A percentile compares a stretch with the other conserved stretches of the same genome.
Evolutionary conservation across 2,329 filamentous ascomycete genomes (phyloP).

Genomic region (Aspergillus proliferans): DNA sequence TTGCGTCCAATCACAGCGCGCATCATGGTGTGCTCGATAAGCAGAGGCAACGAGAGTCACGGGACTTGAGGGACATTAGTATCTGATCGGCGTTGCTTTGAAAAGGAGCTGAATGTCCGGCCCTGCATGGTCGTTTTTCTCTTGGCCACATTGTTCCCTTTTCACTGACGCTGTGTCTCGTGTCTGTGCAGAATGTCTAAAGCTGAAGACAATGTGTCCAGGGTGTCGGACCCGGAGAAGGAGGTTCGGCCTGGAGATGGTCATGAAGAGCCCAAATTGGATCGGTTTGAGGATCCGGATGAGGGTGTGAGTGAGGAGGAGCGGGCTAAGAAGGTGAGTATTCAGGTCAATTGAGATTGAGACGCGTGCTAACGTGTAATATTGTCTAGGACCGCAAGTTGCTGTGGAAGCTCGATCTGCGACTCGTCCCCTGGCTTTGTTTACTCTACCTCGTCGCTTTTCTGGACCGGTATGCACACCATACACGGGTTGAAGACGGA

Average conservation of each 20-base stretch:
- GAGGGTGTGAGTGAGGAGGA: slow-evolving; percentile 60
- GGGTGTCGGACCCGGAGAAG: slow-evolving; percentile 11
- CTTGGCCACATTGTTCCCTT: background rate
- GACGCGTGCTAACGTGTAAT: background rate
- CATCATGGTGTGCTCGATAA: background rate
- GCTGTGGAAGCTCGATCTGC: slow-evolving; percentile 40
- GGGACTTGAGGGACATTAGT: no score
- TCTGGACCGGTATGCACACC: slow-evolving; percentile 26
- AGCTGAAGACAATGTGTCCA: background rate
- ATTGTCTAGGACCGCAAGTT: slow-evolving; percentile 36
- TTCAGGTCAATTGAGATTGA: background rate
- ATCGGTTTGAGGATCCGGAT: slow-evolving; percentile 50
- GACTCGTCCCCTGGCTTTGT: slow-evolving; percentile 43
- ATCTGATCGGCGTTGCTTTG: background rate
- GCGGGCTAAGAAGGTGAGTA: slow-evolving; percentile 52
- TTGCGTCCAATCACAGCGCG: background rate
- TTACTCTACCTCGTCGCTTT: slow-evolving; percentile 41
- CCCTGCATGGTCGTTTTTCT: background rate
- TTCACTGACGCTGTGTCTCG: background rate
- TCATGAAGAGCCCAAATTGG: slow-evolving; percentile 8
- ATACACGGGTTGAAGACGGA: background rate
- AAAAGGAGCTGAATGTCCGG: background rate
- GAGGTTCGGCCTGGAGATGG: slow-evolving; percentile 1
- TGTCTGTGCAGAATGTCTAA: no score
- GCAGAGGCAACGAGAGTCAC: background rate